Evolutionary conservation across 2,329 filamentous ascomycete species (phyloP).

Genomic region (Scleromitrula shiraiana): DNA sequence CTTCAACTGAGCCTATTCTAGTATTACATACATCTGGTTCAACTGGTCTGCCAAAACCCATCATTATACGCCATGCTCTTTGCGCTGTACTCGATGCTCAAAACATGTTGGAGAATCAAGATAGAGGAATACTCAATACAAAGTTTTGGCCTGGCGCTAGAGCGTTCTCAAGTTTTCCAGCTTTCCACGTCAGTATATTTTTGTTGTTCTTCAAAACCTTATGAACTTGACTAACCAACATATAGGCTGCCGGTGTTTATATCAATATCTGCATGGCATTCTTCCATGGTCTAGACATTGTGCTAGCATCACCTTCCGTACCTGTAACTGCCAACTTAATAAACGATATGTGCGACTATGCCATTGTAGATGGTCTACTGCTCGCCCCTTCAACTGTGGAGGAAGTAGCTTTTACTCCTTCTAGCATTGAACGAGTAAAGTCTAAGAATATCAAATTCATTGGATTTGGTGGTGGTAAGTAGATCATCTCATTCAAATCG

Average conservation of each 20-base stretch:
- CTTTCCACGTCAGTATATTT: constrained; percentile 1
- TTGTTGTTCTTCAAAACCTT: too few relatives aligned
- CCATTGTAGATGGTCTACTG: not conserved
- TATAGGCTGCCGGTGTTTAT: not conserved
- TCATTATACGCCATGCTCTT: constrained; percentile 7
- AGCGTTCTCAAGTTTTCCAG: not conserved
- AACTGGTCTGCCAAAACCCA: constrained; percentile 14
- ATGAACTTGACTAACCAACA: not conserved
- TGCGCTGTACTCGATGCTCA: not conserved
- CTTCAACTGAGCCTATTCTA: constrained; percentile 2
- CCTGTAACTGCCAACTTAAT: constrained; percentile 3
- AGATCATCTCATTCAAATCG: not conserved
- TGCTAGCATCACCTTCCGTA: not conserved
- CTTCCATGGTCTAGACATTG: not conserved
- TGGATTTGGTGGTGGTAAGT: constrained; percentile 1
- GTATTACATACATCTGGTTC: constrained; percentile 16
- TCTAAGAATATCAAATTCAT: constrained; percentile 1
- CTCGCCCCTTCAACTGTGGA: constrained; percentile 8
- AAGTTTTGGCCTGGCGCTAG: not conserved
- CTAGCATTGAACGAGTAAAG: not conserved
- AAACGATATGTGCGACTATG: constrained; percentile 4
- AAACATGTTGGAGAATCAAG: not conserved
- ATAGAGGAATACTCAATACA: not conserved
- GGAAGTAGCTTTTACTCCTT: constrained; percentile 2
- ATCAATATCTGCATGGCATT: not conserved